These are phyloP conservation scores for Ilex asprella DNA, from an alignment of 257 asterid genomes.

Conservation along the genomic window DNA sequence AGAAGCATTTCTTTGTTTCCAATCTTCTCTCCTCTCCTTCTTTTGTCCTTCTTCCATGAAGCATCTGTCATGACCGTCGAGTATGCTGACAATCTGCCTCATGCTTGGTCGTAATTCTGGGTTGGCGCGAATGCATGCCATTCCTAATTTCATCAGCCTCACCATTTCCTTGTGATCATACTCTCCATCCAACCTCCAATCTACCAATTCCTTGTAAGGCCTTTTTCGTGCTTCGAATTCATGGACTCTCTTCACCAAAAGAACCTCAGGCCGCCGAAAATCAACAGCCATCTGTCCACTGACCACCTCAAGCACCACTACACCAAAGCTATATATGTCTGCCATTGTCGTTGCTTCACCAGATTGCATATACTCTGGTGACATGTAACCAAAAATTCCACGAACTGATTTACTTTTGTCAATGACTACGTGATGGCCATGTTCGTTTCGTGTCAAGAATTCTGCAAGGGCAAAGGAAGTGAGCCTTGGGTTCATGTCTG, in stretches of 20 bases:
- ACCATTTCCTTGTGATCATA: constrained; percentile 46
- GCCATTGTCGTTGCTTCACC: constrained; percentile 87
- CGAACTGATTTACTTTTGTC: constrained; percentile 54
- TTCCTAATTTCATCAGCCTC: constrained; percentile 67
- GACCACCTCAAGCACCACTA: constrained; percentile 75
- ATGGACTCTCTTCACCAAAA: constrained; percentile 51
- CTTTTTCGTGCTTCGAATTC: constrained; percentile 41
- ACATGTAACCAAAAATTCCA: constrained; percentile 84
- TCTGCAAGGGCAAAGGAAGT: constrained; percentile 89
- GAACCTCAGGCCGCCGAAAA: constrained; percentile 51
- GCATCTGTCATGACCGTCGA: constrained; percentile 81
- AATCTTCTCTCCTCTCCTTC: constrained; percentile 49
- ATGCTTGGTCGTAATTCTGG: constrained; percentile 69
- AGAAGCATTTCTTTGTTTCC: constrained; percentile 64
- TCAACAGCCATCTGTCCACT: constrained; percentile 80
- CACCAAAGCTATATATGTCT: constrained; percentile 86
- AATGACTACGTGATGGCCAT: constrained; percentile 45
- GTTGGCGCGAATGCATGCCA: constrained; percentile 65
- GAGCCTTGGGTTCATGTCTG: constrained; percentile 77
- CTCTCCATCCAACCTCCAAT: constrained; percentile 56
- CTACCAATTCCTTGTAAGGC: constrained; percentile 49
- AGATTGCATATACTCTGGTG: constrained; percentile 69
- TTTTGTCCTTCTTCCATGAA: constrained; percentile 28
- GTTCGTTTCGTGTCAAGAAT: constrained; percentile 72
- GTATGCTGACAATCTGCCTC: constrained; percentile 75